These are phyloP conservation scores for Thielaviopsis ethacetica DNA, from an alignment of 2,329 filamentous ascomycete genomes.

Conservation along the genomic window DNA sequence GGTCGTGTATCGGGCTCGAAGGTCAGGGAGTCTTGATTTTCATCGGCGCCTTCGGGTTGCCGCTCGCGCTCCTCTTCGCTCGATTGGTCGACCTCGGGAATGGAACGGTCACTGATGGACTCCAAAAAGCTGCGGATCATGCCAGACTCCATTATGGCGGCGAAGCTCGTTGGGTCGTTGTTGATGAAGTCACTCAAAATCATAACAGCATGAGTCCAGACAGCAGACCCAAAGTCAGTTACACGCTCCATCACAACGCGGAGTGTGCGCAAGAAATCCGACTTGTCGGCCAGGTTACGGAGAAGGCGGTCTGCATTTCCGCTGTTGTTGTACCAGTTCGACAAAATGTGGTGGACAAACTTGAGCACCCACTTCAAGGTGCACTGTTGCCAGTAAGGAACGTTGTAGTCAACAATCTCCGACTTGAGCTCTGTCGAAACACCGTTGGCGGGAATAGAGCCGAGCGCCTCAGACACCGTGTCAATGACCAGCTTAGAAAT, in stretches of 20 bases:
- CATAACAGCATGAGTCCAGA: conserved; percentile 88
- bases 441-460: conserved; percentile 51
- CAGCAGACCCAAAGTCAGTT: conserved; percentile 68
- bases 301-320: conserved; percentile 80
- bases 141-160: conserved; percentile 85
- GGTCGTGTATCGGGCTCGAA: conserved; percentile 20
- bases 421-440: conserved; percentile 56
- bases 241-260: conserved; percentile 70
- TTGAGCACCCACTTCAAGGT: conserved; percentile 88
- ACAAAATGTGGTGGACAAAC: conserved; percentile 93
- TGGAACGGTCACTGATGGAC: conserved; percentile 47
- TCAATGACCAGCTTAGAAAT: conserved; percentile 74
- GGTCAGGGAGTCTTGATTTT: conserved; percentile 17
- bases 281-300: conserved; percentile 86
- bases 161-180: conserved; percentile 94
- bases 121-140: conserved; percentile 76
- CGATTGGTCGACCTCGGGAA: conserved; percentile 18
- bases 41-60: conserved; percentile 14
- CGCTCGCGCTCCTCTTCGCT: conserved; percentile 15
- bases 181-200: conserved; percentile 95
- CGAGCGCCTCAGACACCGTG: conserved; percentile 55
- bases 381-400: conserved; percentile 86
- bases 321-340: conserved; percentile 47
- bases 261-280: conserved; percentile 63
- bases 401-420: conserved; percentile 76